Conservation (phyloP, 352 stramenopile species). For the Peronosclerospora sorghi region DNA sequence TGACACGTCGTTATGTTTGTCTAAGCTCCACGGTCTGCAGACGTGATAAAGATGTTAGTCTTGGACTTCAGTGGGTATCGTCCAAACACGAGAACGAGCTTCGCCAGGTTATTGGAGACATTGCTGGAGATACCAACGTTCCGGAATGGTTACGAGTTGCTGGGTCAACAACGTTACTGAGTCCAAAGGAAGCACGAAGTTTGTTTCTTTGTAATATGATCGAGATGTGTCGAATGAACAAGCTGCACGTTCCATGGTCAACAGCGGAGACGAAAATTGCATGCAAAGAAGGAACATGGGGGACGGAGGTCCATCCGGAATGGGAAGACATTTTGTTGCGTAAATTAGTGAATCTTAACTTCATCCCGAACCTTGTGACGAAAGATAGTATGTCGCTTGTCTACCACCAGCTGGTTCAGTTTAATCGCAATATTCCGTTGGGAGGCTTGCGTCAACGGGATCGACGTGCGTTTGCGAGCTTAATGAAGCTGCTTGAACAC, state of each 20-base stretch:
- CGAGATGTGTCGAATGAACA: constrained; percentile 85
- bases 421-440: constrained; percentile 78
- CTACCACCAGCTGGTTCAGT: constrained; percentile 75
- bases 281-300: constrained; percentile 82
- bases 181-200: constrained; percentile 62
- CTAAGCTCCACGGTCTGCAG: constrained; percentile 48
- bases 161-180: constrained; percentile 63
- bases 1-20: constrained; percentile 67
- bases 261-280: constrained; percentile 78
- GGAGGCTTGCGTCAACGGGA: constrained; percentile 61
- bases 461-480: constrained; percentile 54
- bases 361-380: constrained; percentile 73
- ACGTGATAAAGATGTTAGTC: constrained; percentile 66
- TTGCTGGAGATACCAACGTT: constrained; percentile 45
- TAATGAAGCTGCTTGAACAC: constrained; percentile 80
- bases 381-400: constrained; percentile 63
- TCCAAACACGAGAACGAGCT: constrained; percentile 56
- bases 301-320: constrained; percentile 68
- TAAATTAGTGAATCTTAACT: constrained; percentile 67
- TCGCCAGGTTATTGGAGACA: constrained; percentile 55
- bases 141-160: constrained; percentile 64
- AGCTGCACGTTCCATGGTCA: constrained; percentile 78
- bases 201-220: constrained; percentile 81
- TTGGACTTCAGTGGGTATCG: constrained; percentile 46
- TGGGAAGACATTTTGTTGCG: constrained; percentile 77